Conservation (phyloP, 129 eudicot species). For the Heracleum sosnowskyi region DNA sequence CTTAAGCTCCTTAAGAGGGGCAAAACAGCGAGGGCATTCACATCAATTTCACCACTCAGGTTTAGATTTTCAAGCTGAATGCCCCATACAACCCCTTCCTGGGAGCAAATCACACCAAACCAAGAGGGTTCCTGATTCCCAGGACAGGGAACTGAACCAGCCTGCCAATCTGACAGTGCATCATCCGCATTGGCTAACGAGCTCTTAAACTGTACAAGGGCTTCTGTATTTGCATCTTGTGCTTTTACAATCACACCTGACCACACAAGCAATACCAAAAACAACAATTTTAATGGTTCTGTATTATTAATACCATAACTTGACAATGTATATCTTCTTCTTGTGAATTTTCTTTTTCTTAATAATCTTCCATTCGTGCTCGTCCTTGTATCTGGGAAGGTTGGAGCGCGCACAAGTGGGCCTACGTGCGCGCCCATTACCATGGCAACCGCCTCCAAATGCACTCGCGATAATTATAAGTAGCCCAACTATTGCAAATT, state of each 20-base stretch:
- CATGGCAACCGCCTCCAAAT: slow-evolving; percentile 9
- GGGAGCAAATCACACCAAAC: slow-evolving; percentile 38
- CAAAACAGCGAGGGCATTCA: slow-evolving; percentile 26
- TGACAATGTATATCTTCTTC: not conserved
- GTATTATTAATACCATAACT: not conserved
- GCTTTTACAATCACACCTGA: not conserved
- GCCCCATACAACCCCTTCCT: slow-evolving; percentile 48
- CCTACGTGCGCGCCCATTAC: slow-evolving; percentile 42
- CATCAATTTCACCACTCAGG: slow-evolving; percentile 32
- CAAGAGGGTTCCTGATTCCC: slow-evolving; percentile 17
- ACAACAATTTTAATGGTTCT: not conserved
- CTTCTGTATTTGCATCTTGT: slow-evolving; percentile 11
- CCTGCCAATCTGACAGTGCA: slow-evolving; percentile 27
- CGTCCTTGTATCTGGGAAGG: slow-evolving; percentile 1
- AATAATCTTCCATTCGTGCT: not conserved
- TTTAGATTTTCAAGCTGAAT: slow-evolving; percentile 41
- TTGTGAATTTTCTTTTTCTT: not conserved
- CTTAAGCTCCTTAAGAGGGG: slow-evolving; percentile 33
- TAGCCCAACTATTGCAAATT: slow-evolving; percentile 10
- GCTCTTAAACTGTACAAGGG: slow-evolving; percentile 32
- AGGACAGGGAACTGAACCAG: slow-evolving; percentile 23
- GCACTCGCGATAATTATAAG: slow-evolving; percentile 3
- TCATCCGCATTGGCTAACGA: slow-evolving; percentile 14
- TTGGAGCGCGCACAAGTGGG: slow-evolving; percentile 38
- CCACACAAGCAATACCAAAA: not conserved